A percentile compares a stretch with the other conserved stretches of the same genome.
phyloP scores from a whole-genome alignment of 2,329 filamentous ascomycete species.

The Alternaria gansuensis region DNA sequence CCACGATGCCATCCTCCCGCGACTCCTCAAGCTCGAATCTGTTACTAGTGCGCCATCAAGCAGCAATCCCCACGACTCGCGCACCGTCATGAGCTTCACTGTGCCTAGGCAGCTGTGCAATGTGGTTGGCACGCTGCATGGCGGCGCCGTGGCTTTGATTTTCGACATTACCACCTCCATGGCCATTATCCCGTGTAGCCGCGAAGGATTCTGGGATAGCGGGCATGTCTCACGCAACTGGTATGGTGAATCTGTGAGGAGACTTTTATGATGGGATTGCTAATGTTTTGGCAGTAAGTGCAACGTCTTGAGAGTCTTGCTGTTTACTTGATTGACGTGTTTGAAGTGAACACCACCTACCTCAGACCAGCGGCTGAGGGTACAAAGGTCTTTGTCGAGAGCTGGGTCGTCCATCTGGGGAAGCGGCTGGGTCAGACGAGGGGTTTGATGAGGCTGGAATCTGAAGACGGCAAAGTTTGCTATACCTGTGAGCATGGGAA shows the following conservation, averaged over 20 bases:
- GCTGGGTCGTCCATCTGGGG: conserved; percentile 57
- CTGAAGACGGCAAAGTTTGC: conserved; percentile 50
- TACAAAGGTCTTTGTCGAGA: conserved; percentile 53
- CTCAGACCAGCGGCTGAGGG: conserved; percentile 55
- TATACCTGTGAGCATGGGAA: conserved; percentile 55
- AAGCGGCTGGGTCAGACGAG: conserved; percentile 53
- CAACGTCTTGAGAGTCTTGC: conserved; percentile 19
- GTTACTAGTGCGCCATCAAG: conserved; percentile 41
- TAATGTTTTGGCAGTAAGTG: conserved; percentile 28
- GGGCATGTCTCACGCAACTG: conserved; percentile 52
- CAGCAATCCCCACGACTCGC: conserved; percentile 45
- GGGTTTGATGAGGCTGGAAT: conserved; percentile 52
- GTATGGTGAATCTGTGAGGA: conserved; percentile 13
- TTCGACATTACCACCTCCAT: conserved; percentile 64
- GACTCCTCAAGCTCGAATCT: conserved; percentile 49
- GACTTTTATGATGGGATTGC: background rate
- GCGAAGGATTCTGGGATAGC: conserved; percentile 55
- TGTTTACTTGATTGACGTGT: background rate
- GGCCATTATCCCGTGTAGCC: conserved; percentile 44
- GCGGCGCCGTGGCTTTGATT: conserved; percentile 63
- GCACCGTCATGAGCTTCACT: conserved; percentile 56
- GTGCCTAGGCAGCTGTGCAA: conserved; percentile 58
- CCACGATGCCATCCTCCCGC: conserved; percentile 44
- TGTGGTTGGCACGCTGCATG: conserved; percentile 59
- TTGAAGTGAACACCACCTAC: conserved; percentile 57